Percentiles rank a stretch among this genome's conserved stretches.
phyloP scores from a whole-genome alignment of 2,329 filamentous ascomycete genomes.

The Paraphaeosphaeria sporulosa region DNA sequence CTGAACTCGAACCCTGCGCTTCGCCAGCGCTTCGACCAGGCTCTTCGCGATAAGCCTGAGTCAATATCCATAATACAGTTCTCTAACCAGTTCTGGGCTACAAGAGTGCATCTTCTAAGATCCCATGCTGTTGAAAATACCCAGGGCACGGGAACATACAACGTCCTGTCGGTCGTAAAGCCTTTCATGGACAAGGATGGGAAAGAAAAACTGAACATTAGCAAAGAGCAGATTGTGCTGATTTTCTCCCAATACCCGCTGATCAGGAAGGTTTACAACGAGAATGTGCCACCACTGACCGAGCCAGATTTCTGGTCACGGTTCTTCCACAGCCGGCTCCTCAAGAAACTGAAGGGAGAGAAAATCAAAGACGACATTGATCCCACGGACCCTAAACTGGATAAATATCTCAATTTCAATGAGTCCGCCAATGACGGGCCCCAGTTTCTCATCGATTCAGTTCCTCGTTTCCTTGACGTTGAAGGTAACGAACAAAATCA shows the following conservation, averaged over 20 bases:
- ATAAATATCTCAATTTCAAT: conserved; percentile 81
- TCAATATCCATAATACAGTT: conserved; percentile 82
- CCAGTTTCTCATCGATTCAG: conserved; percentile 63
- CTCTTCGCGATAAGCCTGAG: conserved; percentile 81
- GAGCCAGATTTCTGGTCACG: conserved; percentile 89
- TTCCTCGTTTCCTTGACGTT: conserved; percentile 90
- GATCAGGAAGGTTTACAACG: conserved; percentile 88
- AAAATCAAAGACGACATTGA: conserved; percentile 77
- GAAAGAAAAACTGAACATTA: conserved; percentile 76
- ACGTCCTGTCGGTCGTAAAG: conserved; percentile 90
- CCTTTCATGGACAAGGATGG: conserved; percentile 73
- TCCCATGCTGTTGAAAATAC: conserved; percentile 88
- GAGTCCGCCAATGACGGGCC: conserved; percentile 61
- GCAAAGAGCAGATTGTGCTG: conserved; percentile 88
- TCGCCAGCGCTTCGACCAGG: conserved; percentile 86
- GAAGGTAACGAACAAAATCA: conserved; percentile 96
- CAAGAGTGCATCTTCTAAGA: conserved; percentile 82
- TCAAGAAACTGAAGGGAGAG: conserved; percentile 91
- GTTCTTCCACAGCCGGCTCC: conserved; percentile 90
- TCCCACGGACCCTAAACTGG: conserved; percentile 78
- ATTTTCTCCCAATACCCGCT: conserved; percentile 94
- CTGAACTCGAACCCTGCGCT: conserved; percentile 80
- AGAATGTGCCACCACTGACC: conserved; percentile 78
- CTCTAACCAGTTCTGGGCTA: conserved; percentile 93
- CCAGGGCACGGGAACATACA: conserved; percentile 89